phyloP scores from a whole-genome alignment of 176 grass and related monocot genomes.

The Saccharum spontaneum region DNA sequence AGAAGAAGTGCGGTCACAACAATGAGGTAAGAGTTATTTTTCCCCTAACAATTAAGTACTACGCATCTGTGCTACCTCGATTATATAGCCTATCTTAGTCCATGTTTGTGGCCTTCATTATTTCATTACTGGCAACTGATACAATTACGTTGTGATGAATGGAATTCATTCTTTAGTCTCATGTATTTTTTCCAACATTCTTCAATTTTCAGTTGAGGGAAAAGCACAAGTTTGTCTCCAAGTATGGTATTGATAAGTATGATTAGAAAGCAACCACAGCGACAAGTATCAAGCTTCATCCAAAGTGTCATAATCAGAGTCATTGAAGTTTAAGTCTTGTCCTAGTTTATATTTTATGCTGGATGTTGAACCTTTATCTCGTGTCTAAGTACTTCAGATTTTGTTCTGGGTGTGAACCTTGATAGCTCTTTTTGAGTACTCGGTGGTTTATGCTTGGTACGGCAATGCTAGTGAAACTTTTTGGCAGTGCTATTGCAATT shows the following conservation, averaged over 20 bases:
- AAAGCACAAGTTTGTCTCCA: conserved; percentile 31
- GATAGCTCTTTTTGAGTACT: neutral
- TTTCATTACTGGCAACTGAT: neutral
- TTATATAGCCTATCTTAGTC: neutral
- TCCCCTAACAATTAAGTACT: neutral
- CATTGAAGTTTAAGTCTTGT: neutral
- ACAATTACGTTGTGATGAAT: neutral
- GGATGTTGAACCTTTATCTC: neutral
- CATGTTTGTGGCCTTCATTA: neutral
- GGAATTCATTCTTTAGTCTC: neutral
- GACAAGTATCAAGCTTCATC: neutral
- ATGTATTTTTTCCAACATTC: neutral
- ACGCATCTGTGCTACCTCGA: neutral
- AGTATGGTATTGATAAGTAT: neutral
- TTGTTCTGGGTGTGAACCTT: neutral
- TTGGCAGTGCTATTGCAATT: neutral
- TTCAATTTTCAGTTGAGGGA: conserved; percentile 32
- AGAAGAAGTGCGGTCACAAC: conserved; percentile 38
- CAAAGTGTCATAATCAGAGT: neutral
- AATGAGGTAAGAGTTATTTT: neutral
- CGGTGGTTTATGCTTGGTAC: neutral
- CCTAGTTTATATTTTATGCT: neutral
- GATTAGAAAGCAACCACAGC: neutral
- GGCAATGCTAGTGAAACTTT: neutral
- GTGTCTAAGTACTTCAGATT: neutral